A percentile compares a stretch with the other conserved stretches of the same genome.
Conservation (phyloP, 148 eudicot species). For the Fagopyrum tataricum region DNA sequence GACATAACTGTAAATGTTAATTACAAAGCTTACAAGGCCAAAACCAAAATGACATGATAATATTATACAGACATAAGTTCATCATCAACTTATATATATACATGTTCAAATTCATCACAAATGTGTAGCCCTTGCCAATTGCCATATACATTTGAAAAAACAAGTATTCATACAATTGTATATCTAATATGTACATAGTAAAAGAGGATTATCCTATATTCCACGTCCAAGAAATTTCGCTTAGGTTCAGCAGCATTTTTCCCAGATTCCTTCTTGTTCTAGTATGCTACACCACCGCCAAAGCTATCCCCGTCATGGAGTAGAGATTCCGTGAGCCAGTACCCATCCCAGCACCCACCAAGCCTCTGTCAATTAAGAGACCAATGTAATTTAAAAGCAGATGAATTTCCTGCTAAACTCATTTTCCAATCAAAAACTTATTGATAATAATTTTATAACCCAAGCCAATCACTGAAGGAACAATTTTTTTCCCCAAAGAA, state of each 20-base stretch:
- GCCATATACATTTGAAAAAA: background rate
- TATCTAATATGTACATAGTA: background rate
- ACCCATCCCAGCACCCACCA: conserved; percentile 96
- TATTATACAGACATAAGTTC: background rate
- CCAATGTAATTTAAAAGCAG: no score
- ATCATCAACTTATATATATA: background rate
- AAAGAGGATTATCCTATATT: background rate
- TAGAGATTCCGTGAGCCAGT: conserved; percentile 91
- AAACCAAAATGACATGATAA: background rate
- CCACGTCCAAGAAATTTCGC: background rate
- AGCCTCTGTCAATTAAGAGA: no score
- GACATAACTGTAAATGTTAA: no score
- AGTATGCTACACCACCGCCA: conserved; percentile 87
- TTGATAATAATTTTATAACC: background rate
- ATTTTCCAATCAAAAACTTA: background rate
- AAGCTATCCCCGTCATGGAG: conserved; percentile 90
- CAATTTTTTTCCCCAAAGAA: no score
- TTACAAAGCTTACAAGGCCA: background rate
- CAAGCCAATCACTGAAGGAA: background rate
- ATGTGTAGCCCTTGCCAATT: background rate
- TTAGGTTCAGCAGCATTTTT: background rate
- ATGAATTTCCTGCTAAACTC: no score
- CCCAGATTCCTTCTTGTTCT: conserved; percentile 15
- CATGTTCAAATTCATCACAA: background rate
- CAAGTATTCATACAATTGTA: no score